phyloP scores from a whole-genome alignment of 768 basidiomycete genomes.

The Mrakia gelida region DNA sequence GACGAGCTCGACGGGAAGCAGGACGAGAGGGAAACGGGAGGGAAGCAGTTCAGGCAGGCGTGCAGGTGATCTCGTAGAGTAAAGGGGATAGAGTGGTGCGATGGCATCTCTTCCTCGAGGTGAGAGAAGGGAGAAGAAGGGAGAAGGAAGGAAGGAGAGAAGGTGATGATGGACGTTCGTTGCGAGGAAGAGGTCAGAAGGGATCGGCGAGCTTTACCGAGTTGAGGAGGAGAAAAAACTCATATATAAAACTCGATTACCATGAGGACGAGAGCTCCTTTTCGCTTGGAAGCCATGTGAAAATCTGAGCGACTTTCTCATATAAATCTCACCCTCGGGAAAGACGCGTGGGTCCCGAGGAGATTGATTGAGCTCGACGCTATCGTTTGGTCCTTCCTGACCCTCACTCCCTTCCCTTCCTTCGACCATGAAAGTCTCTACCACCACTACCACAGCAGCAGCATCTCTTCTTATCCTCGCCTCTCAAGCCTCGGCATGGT shows the following conservation, averaged over 20 bases:
- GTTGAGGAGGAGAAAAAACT: too few relatives aligned
- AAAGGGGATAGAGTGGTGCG: slow-evolving; percentile 4
- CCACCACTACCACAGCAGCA: not conserved
- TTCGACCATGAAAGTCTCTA: not conserved
- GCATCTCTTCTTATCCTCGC: not conserved
- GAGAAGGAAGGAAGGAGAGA: not conserved
- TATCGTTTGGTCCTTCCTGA: not conserved
- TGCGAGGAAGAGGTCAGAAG: too few relatives aligned
- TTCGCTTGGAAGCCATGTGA: too few relatives aligned
- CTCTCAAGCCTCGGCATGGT: slow-evolving; percentile 5
- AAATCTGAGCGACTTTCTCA: not conserved
- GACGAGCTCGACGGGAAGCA: slow-evolving; percentile 5
- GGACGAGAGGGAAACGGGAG: not conserved
- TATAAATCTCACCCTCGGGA: not conserved
- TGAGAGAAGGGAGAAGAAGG: not conserved
- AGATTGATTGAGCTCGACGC: not conserved
- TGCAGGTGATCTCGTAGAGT: slow-evolving; percentile 10
- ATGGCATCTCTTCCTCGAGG: not conserved
- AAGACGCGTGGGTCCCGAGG: not conserved
- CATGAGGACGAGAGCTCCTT: too few relatives aligned
- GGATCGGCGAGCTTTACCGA: too few relatives aligned
- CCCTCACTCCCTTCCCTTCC: not conserved
- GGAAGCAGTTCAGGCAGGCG: slow-evolving; percentile 13
- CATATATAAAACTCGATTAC: too few relatives aligned
- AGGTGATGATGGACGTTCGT: too few relatives aligned